phyloP scores from a whole-genome alignment of 2,329 filamentous ascomycete species.

The Pleomassaria siparia region DNA sequence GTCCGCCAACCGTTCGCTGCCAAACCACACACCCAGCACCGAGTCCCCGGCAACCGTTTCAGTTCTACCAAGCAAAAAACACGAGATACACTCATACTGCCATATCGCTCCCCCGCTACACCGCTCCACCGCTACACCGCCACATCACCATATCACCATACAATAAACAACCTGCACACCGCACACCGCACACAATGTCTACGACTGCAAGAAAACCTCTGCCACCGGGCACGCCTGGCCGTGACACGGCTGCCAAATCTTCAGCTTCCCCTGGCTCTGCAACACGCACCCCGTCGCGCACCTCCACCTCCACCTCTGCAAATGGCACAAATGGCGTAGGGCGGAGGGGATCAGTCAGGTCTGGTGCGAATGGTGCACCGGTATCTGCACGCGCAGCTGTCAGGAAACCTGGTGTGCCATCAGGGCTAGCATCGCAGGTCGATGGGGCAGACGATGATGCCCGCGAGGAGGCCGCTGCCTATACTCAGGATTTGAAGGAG shows the following conservation, averaged over 20 bases:
- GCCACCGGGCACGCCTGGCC: conserved; percentile 28
- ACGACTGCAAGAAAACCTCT: conserved; percentile 41
- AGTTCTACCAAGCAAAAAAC: conserved; percentile 3
- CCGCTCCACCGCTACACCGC: no score
- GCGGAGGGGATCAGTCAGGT: conserved; percentile 35
- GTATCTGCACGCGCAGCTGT: conserved; percentile 44
- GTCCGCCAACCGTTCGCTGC: not conserved
- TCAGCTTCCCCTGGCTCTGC: conserved; percentile 35
- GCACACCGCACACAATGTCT: conserved; percentile 10
- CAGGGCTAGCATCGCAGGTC: conserved; percentile 39
- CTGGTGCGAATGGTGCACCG: conserved; percentile 34
- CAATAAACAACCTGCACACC: not conserved
- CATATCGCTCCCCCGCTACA: no score
- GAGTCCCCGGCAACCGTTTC: conserved; percentile 2
- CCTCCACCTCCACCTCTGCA: conserved; percentile 27
- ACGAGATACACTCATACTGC: not conserved
- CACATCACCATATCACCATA: no score
- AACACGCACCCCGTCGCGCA: conserved; percentile 34
- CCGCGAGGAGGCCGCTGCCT: conserved; percentile 75
- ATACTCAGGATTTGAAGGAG: conserved; percentile 82
- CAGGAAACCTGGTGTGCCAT: conserved; percentile 38
- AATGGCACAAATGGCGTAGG: conserved; percentile 32
- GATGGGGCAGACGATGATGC: conserved; percentile 54
- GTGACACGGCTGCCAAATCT: conserved; percentile 22
- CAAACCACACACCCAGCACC: not conserved